phyloP scores from a whole-genome alignment of 192 early-diverging fungal genomes.

The Chytriomyces hyalinus region DNA sequence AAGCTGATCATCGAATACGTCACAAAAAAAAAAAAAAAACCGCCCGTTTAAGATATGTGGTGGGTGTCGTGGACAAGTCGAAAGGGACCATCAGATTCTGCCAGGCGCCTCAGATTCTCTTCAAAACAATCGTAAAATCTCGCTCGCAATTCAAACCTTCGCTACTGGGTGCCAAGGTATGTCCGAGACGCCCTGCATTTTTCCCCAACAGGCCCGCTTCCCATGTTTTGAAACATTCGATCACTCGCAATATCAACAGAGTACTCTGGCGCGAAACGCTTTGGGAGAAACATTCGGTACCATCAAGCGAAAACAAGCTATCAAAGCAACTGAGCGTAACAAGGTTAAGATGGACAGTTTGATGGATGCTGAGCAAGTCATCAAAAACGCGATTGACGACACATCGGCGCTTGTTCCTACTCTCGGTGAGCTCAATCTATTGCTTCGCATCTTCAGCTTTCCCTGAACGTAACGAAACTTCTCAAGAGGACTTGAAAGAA shows the following conservation, averaged over 20 bases:
- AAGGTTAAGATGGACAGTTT: conserved; percentile 76
- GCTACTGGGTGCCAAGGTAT: conserved; percentile 53
- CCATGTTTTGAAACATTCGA: neutral
- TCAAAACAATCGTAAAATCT: conserved; percentile 75
- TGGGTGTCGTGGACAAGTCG: conserved; percentile 79
- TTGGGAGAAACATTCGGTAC: conserved; percentile 94
- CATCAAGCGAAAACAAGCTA: conserved; percentile 82
- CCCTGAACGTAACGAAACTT: conserved; percentile 32
- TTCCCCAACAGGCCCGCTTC: too few relatives aligned
- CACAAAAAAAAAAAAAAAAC: too few relatives aligned
- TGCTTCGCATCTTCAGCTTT: neutral
- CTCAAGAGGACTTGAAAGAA: conserved; percentile 58
- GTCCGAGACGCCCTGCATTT: neutral
- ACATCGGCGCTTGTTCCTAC: conserved; percentile 12
- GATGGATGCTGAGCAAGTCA: conserved; percentile 64
- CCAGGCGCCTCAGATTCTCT: conserved; percentile 66
- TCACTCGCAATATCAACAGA: conserved; percentile 44
- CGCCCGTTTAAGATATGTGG: conserved; percentile 64
- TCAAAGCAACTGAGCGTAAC: conserved; percentile 85
- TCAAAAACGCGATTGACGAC: conserved; percentile 71
- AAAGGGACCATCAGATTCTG: conserved; percentile 73
- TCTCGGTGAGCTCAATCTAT: conserved; percentile 1
- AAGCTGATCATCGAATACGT: too few relatives aligned
- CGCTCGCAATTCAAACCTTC: conserved; percentile 56
- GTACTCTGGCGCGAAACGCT: conserved; percentile 69